Conservation (phyloP, 2,329 filamentous ascomycete genomes). For the Aspergillus tanneri region DNA sequence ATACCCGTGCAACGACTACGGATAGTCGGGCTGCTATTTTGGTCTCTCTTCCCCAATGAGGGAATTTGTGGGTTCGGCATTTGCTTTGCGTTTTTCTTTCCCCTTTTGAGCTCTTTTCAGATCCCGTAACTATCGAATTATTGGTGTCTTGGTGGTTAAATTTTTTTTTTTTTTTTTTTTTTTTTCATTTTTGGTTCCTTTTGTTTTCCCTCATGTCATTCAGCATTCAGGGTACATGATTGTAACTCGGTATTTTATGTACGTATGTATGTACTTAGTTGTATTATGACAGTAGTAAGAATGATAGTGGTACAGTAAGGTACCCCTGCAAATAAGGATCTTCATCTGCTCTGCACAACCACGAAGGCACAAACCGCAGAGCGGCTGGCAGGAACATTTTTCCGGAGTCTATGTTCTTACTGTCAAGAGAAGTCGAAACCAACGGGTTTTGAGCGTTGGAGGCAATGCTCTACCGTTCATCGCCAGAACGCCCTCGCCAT, state of each 20-base stretch:
- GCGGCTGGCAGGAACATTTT: background rate
- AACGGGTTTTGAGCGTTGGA: no score
- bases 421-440: background rate
- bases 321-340: background rate
- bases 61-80: constrained; percentile 8
- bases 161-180: background rate
- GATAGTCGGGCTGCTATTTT: background rate
- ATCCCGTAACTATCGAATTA: constrained; percentile 2
- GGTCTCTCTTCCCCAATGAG: background rate
- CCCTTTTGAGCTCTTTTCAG: background rate
- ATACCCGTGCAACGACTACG: background rate
- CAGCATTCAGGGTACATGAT: no score
- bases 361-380: no score
- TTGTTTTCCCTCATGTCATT: background rate
- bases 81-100: constrained; percentile 4
- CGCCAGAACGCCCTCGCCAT: constrained; percentile 26
- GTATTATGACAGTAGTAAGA: no score
- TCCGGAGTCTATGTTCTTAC: background rate
- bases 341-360: background rate
- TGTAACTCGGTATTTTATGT: no score
- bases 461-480: constrained; percentile 9
- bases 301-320: background rate
- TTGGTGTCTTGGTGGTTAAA: background rate
- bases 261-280: no score
- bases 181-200: background rate